Conservation (phyloP, 352 stramenopile genomes). For the Phytopythium oedochilum region DNA sequence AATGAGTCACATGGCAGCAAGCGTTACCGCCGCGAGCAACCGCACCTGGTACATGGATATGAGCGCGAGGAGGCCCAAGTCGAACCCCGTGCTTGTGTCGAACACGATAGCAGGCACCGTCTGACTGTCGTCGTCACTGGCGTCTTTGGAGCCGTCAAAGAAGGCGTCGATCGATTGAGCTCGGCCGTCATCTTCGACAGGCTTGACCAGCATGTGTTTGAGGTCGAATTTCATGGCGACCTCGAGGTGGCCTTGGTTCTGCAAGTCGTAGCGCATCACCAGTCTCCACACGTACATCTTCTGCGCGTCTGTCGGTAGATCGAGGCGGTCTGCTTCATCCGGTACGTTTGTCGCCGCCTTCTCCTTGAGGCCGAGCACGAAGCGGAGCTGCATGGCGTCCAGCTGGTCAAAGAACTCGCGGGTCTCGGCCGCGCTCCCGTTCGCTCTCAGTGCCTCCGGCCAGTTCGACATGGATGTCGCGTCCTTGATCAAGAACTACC, state of each 20-base stretch:
- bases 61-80: conserved; percentile 35
- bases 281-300: conserved; percentile 57
- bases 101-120: conserved; percentile 44
- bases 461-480: conserved; percentile 31
- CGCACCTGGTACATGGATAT: conserved; percentile 50
- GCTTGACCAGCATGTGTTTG: conserved; percentile 17
- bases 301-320: not conserved
- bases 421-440: conserved; percentile 25
- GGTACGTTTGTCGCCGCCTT: conserved; percentile 7
- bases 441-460: conserved; percentile 36
- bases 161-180: not conserved
- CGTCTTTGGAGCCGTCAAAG: not conserved
- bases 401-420: conserved; percentile 61
- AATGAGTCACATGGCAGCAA: not conserved
- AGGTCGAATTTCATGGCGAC: conserved; percentile 57
- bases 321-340: not conserved
- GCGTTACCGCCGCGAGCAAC: not conserved
- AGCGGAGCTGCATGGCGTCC: conserved; percentile 53
- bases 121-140: conserved; percentile 4
- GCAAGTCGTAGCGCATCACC: conserved; percentile 59
- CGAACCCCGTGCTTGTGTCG: conserved; percentile 33
- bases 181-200: not conserved
- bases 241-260: conserved; percentile 67
- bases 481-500: conserved; percentile 42
- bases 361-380: conserved; percentile 46